Conservation (phyloP, 305 asterid species). For the Fraxinus greggii region DNA sequence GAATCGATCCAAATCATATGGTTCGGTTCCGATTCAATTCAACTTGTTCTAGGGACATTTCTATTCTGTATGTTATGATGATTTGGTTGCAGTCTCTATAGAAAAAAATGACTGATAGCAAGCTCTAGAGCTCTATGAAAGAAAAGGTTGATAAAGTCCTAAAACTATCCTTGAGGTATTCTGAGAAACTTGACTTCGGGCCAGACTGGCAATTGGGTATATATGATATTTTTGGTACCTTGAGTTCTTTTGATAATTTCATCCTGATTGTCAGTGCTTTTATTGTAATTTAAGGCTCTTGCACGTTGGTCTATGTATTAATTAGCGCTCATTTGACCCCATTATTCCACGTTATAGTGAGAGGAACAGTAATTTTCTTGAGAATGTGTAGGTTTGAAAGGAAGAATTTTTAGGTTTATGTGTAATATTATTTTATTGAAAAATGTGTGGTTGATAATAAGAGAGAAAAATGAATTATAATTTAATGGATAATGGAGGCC, state of each 20-base stretch:
- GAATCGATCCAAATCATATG: neutral
- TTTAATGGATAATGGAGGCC: too few species aligned
- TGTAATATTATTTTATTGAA: too few species aligned
- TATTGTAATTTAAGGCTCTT: neutral
- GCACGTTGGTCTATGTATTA: neutral
- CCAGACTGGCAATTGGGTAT: neutral
- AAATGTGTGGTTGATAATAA: too few species aligned
- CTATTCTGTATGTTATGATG: neutral
- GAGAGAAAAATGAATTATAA: too few species aligned
- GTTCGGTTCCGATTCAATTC: neutral
- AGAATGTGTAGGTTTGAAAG: too few species aligned
- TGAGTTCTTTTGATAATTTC: neutral
- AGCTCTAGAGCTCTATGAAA: neutral
- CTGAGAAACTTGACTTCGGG: neutral
- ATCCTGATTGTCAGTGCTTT: neutral
- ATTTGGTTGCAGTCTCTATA: neutral
- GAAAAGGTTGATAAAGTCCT: neutral
- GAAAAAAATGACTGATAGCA: neutral
- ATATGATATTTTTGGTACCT: neutral
- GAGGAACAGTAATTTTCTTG: too few species aligned
- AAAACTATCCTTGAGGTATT: neutral
- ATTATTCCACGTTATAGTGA: too few species aligned
- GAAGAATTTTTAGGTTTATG: too few species aligned
- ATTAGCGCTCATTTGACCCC: neutral
- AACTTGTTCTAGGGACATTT: neutral